Conservation (phyloP, 257 asterid species). For the Solanum appendiculatum region DNA sequence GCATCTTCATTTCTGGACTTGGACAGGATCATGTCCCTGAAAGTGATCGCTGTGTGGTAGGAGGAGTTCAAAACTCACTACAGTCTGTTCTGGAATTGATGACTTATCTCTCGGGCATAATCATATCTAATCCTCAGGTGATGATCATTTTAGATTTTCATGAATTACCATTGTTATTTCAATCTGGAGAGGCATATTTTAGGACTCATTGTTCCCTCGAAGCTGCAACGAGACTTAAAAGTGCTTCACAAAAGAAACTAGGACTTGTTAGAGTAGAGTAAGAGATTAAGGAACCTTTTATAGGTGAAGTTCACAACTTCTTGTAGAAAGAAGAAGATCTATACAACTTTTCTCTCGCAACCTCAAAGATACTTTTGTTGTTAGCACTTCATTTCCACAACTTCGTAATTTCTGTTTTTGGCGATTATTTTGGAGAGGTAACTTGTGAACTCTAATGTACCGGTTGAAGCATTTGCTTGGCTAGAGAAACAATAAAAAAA, state of each 20-base stretch:
- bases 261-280: background rate
- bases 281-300: background rate
- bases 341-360: background rate
- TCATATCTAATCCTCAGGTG: constrained; percentile 85
- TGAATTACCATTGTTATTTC: background rate
- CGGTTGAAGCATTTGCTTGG: background rate
- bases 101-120: constrained; percentile 67
- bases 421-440: background rate
- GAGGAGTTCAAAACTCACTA: constrained; percentile 89
- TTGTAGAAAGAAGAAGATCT: background rate
- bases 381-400: background rate
- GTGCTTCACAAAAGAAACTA: background rate
- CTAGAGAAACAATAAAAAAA: background rate
- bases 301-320: no score
- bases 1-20: background rate
- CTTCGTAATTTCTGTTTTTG: background rate
- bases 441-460: background rate
- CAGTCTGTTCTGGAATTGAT: constrained; percentile 73
- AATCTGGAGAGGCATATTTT: background rate
- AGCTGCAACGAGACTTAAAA: background rate
- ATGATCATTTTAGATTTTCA: background rate
- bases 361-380: background rate
- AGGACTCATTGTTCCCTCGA: background rate
- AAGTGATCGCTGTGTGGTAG: constrained; percentile 68
- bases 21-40: constrained; percentile 62